Conservation (phyloP, 257 asterid species). For the Solanum piurae region DNA sequence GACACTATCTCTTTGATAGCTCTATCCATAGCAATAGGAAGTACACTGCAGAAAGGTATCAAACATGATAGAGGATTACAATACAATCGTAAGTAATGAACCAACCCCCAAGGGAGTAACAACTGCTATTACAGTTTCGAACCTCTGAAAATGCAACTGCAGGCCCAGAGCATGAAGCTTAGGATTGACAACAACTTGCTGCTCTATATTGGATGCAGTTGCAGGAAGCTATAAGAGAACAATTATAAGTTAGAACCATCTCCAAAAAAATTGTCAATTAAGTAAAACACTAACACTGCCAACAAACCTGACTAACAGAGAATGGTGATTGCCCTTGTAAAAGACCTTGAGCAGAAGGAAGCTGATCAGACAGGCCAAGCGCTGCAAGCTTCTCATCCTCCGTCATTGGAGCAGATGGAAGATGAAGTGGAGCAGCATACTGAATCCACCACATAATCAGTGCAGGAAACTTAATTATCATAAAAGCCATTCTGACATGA, state of each 20-base stretch:
- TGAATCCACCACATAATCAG: constrained; percentile 20
- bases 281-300: background rate
- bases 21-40: constrained; percentile 87
- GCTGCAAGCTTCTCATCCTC: constrained; percentile 80
- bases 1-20: constrained; percentile 91
- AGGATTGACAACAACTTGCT: constrained; percentile 74
- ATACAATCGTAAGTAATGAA: background rate
- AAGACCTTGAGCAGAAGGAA: constrained; percentile 60
- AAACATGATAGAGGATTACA: background rate
- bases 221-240: constrained; percentile 52
- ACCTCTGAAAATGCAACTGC: constrained; percentile 88
- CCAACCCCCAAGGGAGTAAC: background rate
- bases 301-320: constrained; percentile 64
- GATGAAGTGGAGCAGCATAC: constrained; percentile 64
- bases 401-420: constrained; percentile 49
- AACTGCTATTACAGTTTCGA: constrained; percentile 12
- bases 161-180: constrained; percentile 65
- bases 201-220: constrained; percentile 73
- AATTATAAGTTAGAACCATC: background rate
- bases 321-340: constrained; percentile 60
- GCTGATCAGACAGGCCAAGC: constrained; percentile 73
- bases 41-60: constrained; percentile 48
- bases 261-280: background rate
- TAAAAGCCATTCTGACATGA: background rate
- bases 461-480: background rate